A percentile compares a stretch with the other conserved stretches of the same genome.
Evolutionary conservation across 1,284 basidiomycete species (phyloP).

Genomic region (Xerocomus minutiporus): DNA sequence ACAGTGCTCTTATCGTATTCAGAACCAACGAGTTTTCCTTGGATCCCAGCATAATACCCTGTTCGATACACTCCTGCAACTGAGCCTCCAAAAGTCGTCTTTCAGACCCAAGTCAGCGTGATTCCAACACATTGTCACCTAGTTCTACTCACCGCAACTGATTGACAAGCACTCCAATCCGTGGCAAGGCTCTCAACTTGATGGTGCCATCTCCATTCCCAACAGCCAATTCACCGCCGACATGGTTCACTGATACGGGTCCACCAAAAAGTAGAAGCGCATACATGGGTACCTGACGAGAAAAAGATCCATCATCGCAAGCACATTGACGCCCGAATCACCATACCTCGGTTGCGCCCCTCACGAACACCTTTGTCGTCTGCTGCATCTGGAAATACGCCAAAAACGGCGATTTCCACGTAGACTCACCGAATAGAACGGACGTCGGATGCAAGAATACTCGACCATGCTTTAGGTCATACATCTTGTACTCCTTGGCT

Average conservation of each 20-base stretch:
- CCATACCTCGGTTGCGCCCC: slow-evolving; percentile 83
- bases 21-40: slow-evolving; percentile 55
- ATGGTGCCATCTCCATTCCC: slow-evolving; percentile 49
- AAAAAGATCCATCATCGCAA: background rate
- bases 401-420: slow-evolving; percentile 76
- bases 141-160: slow-evolving; percentile 63
- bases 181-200: slow-evolving; percentile 76
- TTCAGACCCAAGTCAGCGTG: slow-evolving; percentile 2
- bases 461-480: slow-evolving; percentile 55
- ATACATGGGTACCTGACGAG: slow-evolving; percentile 72
- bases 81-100: slow-evolving; percentile 71
- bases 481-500: slow-evolving; percentile 78
- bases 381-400: slow-evolving; percentile 81
- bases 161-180: slow-evolving; percentile 87
- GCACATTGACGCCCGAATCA: background rate
- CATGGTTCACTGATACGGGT: slow-evolving; percentile 71
- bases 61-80: slow-evolving; percentile 55
- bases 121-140: background rate
- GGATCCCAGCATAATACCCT: slow-evolving; percentile 46
- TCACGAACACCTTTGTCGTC: slow-evolving; percentile 82
- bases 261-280: slow-evolving; percentile 84
- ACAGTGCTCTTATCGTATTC: slow-evolving; percentile 64
- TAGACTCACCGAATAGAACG: slow-evolving; percentile 68
- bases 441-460: slow-evolving; percentile 88
- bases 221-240: slow-evolving; percentile 71